A percentile compares a stretch with the other conserved stretches of the same genome.
phyloP scores from a whole-genome alignment of 768 basidiomycete genomes.

The Cystobasidiopsis lactophilus region DNA sequence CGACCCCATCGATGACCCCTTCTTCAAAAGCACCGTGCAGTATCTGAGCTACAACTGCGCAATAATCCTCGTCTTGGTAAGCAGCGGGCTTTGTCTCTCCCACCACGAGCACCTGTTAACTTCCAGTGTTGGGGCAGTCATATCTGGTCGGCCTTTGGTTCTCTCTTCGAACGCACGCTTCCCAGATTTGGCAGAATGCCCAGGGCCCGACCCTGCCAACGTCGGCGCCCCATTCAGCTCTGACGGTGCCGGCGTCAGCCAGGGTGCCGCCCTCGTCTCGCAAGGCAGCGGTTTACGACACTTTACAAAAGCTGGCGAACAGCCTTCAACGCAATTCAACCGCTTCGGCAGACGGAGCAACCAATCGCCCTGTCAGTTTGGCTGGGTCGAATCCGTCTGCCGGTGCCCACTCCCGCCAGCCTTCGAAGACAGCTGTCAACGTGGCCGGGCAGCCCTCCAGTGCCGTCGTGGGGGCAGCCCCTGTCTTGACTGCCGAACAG shows the following conservation, averaged over 20 bases:
- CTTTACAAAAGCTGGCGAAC: no score
- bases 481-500: no score
- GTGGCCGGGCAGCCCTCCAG: no score
- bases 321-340: no score
- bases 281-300: no score
- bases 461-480: no score
- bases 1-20: slow-evolving; percentile 75
- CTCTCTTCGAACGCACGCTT: slow-evolving; percentile 88
- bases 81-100: slow-evolving; percentile 22
- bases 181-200: slow-evolving; percentile 98
- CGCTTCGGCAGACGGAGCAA: no score
- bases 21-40: slow-evolving; percentile 90
- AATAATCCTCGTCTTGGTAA: slow-evolving; percentile 61
- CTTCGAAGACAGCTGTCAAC: no score
- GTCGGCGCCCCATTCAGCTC: background rate
- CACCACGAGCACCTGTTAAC: slow-evolving; percentile 1
- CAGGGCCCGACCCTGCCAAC: slow-evolving; percentile 23
- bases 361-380: no score
- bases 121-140: slow-evolving; percentile 38
- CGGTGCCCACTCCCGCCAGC: no score
- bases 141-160: slow-evolving; percentile 97
- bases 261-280: no score
- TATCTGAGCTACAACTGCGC: slow-evolving; percentile 92
- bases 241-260: background rate
- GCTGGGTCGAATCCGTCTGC: no score